Conservation (phyloP, 2,329 filamentous ascomycete species). For the Neofusicoccum kwambonambiense region DNA sequence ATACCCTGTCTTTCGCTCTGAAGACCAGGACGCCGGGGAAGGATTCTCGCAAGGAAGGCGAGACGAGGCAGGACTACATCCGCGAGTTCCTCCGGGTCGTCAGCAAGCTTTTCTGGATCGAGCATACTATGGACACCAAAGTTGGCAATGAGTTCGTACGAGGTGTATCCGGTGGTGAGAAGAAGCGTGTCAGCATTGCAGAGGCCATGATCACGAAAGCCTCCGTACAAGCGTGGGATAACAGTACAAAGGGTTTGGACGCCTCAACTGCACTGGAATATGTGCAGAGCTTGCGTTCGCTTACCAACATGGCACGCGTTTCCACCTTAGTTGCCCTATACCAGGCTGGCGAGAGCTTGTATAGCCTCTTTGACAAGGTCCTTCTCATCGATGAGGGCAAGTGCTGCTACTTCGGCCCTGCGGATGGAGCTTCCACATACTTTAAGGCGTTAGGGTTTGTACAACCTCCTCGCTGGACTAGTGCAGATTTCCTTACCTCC, state of each 20-base stretch:
- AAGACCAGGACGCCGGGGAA: slow-evolving; percentile 66
- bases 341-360: slow-evolving; percentile 55
- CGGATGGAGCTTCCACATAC: slow-evolving; percentile 61
- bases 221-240: slow-evolving; percentile 48
- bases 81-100: slow-evolving; percentile 65
- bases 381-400: slow-evolving; percentile 41
- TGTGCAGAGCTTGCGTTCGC: slow-evolving; percentile 62
- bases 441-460: slow-evolving; percentile 67
- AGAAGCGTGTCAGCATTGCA: slow-evolving; percentile 50
- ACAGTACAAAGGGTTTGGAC: slow-evolving; percentile 71
- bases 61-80: slow-evolving; percentile 60
- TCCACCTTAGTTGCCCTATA: slow-evolving; percentile 69
- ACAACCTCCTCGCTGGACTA: slow-evolving; percentile 65
- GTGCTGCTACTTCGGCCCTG: slow-evolving; percentile 61
- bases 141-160: slow-evolving; percentile 74
- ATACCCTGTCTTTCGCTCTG: slow-evolving; percentile 72
- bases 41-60: slow-evolving; percentile 58
- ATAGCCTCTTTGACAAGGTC: slow-evolving; percentile 41
- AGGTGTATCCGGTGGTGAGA: slow-evolving; percentile 54
- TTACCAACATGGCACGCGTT: slow-evolving; percentile 62
- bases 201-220: slow-evolving; percentile 49
- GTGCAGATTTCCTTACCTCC: slow-evolving; percentile 70
- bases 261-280: slow-evolving; percentile 73
- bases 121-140: slow-evolving; percentile 69
- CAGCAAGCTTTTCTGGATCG: slow-evolving; percentile 70